These are phyloP conservation scores for Phytopythium litorale DNA, from an alignment of 352 stramenopile genomes.

Conservation along the genomic window DNA sequence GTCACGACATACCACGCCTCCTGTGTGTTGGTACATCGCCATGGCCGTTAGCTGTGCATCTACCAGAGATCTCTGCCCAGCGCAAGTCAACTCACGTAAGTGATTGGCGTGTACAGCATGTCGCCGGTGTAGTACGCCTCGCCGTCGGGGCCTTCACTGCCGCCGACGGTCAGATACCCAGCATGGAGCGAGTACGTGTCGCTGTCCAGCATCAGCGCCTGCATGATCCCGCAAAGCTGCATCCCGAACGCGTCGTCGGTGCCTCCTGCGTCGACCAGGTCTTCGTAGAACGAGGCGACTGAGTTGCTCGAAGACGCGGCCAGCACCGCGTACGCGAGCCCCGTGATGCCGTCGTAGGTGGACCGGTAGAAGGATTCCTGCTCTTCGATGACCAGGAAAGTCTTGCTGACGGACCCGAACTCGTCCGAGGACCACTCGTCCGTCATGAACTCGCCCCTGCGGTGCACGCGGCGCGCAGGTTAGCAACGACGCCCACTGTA, in stretches of 20 bases:
- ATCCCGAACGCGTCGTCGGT: conserved; percentile 66
- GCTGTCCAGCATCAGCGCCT: conserved; percentile 42
- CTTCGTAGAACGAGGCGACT: conserved; percentile 52
- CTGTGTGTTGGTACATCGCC: conserved; percentile 18
- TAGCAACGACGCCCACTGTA: not conserved
- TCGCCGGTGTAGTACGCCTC: conserved; percentile 54
- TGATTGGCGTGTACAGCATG: conserved; percentile 83
- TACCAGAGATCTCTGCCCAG: not conserved
- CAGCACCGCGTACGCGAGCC: conserved; percentile 57
- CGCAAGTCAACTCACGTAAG: conserved; percentile 22
- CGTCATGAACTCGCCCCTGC: conserved; percentile 62
- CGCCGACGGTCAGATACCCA: conserved; percentile 62
- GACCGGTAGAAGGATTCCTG: conserved; percentile 73
- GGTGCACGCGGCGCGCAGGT: not conserved
- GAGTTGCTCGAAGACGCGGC: conserved; percentile 36
- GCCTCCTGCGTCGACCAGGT: conserved; percentile 34
- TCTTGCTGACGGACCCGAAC: conserved; percentile 50
- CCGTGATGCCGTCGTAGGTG: conserved; percentile 78
- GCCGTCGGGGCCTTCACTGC: conserved; percentile 46
- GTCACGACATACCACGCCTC: conserved; percentile 82
- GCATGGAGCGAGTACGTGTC: conserved; percentile 49
- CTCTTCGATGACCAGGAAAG: conserved; percentile 70
- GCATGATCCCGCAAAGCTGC: conserved; percentile 75
- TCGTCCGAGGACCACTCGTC: conserved; percentile 62
- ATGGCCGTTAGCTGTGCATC: not conserved